phyloP scores from a whole-genome alignment of 306 rosid species.

The Rubus parviflorus region DNA sequence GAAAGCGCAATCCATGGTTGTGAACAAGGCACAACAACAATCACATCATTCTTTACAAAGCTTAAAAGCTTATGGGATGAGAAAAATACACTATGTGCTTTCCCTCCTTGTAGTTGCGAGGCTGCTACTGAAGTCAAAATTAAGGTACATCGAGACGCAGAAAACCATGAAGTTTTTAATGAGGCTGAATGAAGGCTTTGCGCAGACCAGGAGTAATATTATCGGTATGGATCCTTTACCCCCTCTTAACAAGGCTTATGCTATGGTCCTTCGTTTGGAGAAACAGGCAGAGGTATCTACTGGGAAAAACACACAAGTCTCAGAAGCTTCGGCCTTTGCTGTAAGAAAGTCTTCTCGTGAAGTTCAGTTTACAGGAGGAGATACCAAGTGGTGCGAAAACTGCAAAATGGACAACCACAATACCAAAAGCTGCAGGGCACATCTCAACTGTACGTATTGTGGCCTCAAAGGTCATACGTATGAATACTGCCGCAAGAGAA shows the following conservation, averaged over 20 bases:
- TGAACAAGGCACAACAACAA: neutral
- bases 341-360: no score
- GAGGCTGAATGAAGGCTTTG: neutral
- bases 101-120: neutral
- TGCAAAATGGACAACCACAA: neutral
- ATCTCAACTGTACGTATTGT: neutral
- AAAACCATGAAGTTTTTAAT: neutral
- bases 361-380: no score
- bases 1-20: neutral
- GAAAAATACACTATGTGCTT: neutral
- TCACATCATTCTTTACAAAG: neutral
- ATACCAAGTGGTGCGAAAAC: neutral
- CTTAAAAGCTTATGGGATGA: neutral
- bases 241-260: neutral
- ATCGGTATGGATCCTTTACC: neutral
- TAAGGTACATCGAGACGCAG: neutral
- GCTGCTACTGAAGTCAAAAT: neutral
- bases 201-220: neutral
- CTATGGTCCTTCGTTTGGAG: neutral
- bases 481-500: neutral
- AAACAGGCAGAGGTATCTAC: neutral
- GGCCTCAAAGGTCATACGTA: neutral
- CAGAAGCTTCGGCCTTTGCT: no score
- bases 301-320: no score
- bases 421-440: neutral